Percentiles rank a stretch among this genome's conserved stretches.
These are phyloP conservation scores for Craspedostauros australis DNA, from an alignment of 108 stramenopile genomes.

Conservation along the genomic window DNA sequence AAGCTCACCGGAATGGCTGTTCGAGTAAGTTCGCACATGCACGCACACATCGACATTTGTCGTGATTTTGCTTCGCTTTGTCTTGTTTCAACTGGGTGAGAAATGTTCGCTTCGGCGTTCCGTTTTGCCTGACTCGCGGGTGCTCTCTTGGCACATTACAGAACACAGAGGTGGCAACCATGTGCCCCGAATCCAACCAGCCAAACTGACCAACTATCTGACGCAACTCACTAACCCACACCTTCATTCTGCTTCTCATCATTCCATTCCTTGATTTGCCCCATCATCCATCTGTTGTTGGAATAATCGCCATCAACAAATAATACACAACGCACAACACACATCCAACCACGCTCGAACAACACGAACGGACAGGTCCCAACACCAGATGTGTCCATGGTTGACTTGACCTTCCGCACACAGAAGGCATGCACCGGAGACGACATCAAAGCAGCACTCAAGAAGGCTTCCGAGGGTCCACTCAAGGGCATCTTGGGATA, in stretches of 20 bases:
- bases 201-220: no score
- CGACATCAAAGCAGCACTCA: conserved; percentile 87
- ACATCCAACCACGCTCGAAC: no score
- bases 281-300: no score
- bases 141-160: no score
- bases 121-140: no score
- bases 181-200: no score
- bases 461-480: conserved; percentile 86
- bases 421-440: conserved; percentile 84
- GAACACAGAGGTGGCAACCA: no score
- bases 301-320: no score
- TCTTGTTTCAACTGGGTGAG: not conserved
- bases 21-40: conserved; percentile 34
- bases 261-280: not conserved
- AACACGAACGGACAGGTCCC: conserved; percentile 43
- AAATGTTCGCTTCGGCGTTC: no score
- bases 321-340: no score
- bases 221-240: no score
- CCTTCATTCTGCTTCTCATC: no score
- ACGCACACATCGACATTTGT: not conserved
- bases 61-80: not conserved
- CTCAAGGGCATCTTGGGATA: conserved; percentile 93
- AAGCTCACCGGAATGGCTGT: conserved; percentile 91
- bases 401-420: conserved; percentile 91
- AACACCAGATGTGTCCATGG: conserved; percentile 93